Base-by-base conservation (phyloP, 2,329 filamentous ascomycete genomes). In the Botrytis porri region DNA sequence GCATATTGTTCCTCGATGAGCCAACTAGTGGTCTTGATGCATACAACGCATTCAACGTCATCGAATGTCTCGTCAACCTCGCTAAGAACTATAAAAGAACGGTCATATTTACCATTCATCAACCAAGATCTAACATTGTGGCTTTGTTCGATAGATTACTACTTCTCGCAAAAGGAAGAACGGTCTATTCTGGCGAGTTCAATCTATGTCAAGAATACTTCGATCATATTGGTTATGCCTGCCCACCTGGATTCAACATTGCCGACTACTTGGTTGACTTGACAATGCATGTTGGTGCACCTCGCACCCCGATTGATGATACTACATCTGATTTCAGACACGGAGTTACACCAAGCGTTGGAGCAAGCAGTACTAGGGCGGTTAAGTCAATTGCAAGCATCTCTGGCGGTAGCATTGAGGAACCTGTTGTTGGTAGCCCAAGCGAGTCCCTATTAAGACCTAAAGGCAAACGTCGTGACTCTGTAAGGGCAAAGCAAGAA, bases 61-160 rank as follows among this genome's bases (percentile, higher is more conserved):
- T 99, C 39, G 96, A 99, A 81, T 98, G 95, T 79, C 87, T 99
- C 16, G 95, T 98, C 57, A 97, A 92, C 1, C 84, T 99, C 62
- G 96, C 97, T 69, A 98, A 97, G 85, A 96, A 90, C 60, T 99
- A 98, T 84, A 97, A 98, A 83, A 89, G 97, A 74, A 99, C 97
- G 0, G 94, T 99, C 72, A 92, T 99, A 75, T 98, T 99, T 84
- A 99, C 96, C 22, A 99, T 99, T 76, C 96, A 99, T 82, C 96
- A 99, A 80, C 96, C 96, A 54, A 90, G 97, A 77, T 99, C 96
- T 18, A 99, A 99, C 82, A 99, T 99, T 79, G 96, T 98, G 35
- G 96, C 96, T 16, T 87, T 99, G 4, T 99, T 99, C 80, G 96
- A 99, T 81, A 90, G 95, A 72, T 87, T 99, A n/a, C 87, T 99